Evolutionary conservation across 2,329 filamentous ascomycete species (phyloP), one percentile per base, ranked within the genome.

Genomic region (Xylaria sp.): DNA sequence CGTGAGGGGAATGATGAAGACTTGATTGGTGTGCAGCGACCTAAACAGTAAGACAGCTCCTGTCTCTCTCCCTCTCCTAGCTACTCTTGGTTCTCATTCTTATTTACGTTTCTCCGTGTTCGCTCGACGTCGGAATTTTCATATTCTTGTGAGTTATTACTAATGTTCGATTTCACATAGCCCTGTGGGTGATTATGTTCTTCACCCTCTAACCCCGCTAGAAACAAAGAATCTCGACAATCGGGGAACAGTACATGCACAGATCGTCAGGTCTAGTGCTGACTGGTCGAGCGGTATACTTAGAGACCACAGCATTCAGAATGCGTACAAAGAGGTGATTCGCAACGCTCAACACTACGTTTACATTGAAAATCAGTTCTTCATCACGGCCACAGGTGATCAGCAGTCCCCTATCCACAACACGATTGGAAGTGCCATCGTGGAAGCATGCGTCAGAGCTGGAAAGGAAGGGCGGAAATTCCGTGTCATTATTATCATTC

Each of bases 321-420:
- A 94, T 75, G 93, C 94, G 0, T 97, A 97, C 78, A 86, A 85
- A 67, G 93, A 97, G 71, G 83, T 97, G 36, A 98, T 98, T 75
- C 86, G 91, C 60, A 93, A 93, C 61, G 95, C 95, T 0, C 84
- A 98, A 80, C 95, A 98, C 78, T 98, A 90, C 74, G 92, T 99
- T 28, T 99, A 98, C 82, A 97, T 99, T 69, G 96, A 99, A 80
- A 98, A 98, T 76, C 96, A 99, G 77, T 98, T 98, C 83, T 99
- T 98, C 85, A 98, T 97, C 78, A 97, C 94, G 1, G 93, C 96
- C 0, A 98, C 95, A 0, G 94, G 94, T 9, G 91, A 96, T n/a
- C 82, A 97, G 43, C 94, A 98, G 79, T 83, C 86, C 0, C 95
- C 95, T 0, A 89, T 98, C 28, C 90, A 94, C 80, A 99, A 99